Base-by-base conservation (phyloP, 371 early-diverging fungal genomes). In the Circinella minor region DNA sequence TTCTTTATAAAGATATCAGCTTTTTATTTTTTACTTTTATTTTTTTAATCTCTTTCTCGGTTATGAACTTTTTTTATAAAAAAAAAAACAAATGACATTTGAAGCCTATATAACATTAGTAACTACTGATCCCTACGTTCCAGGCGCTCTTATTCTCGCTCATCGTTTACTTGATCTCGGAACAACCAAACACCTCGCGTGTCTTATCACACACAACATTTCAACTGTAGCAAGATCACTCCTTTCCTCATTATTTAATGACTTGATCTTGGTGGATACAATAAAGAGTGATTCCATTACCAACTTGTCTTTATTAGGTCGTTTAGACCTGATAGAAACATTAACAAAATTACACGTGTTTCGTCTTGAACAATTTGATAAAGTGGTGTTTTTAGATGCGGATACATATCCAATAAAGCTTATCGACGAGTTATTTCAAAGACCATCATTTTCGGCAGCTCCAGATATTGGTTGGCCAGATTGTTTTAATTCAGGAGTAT, bases 401-500 rank as follows among this genome's bases (percentile, higher is more conserved):
- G 99, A 97, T 71, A 91, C 92, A 15, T 81, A 95, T 13, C 93
- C 95, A 8, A 76, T 92, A 46, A 81, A 87, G 65, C 88, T 92
- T 54, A 86, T 97, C 36, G 97, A 96, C 70, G 89, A 90, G 15
- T 69, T 98, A 36, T 97, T 98, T 79, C 85, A 81, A 6, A 74
- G 82, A n/a, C 95, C 90, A 0, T 85, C 84, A 6, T 89, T 95
- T 75, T 86, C 94, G 1, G 96, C 96, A 8, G 88, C 93, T 0
- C 93, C 96, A 0, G 96, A 95, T 69, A 86, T 91, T 61, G 89
- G 96, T n/a, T 90, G 95, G 90, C 95, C 96, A 0, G 96, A 97
- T 75, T 94, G 95, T 71, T 98, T 98, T 84, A 98, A 98, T 76
- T 96, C 97, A 20, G 98, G 98, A 3, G 95, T 98, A 4, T 94